phyloP scores from a whole-genome alignment of 1,139 yeast genomes.

The Zygoascus sp. region DNA sequence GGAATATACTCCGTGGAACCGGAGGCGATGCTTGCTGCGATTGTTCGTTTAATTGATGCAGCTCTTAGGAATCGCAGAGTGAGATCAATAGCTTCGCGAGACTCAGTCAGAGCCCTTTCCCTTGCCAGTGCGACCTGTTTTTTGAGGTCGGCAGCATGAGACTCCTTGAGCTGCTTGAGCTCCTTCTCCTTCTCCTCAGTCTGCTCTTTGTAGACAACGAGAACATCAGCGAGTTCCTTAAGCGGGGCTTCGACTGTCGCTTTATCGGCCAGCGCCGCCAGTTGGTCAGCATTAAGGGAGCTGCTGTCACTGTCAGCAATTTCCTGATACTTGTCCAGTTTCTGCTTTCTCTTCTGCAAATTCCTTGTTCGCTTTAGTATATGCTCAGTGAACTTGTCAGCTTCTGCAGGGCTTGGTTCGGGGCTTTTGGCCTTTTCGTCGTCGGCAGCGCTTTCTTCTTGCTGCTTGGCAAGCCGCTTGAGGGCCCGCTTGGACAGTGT shows the following conservation, averaged over 20 bases:
- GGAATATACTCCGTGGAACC: slow-evolving; percentile 3
- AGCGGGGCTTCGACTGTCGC: slow-evolving; percentile 38
- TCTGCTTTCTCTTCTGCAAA: slow-evolving; percentile 35
- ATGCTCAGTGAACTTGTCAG: slow-evolving; percentile 30
- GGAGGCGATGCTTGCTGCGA: slow-evolving; percentile 21
- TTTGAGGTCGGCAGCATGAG: slow-evolving; percentile 18
- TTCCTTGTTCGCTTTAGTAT: slow-evolving; percentile 37
- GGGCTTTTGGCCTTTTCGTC: slow-evolving; percentile 4
- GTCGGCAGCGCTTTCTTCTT: slow-evolving; percentile 3
- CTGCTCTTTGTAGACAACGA: slow-evolving; percentile 27
- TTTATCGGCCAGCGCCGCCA: slow-evolving; percentile 32
- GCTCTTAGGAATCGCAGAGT: slow-evolving; percentile 33
- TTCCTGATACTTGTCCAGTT: slow-evolving; percentile 35
- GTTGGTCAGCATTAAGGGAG: slow-evolving; percentile 36
- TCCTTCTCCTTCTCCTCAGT: slow-evolving; percentile 16
- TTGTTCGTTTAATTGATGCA: slow-evolving; percentile 34
- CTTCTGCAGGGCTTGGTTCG: not conserved
- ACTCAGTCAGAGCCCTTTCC: slow-evolving; percentile 14
- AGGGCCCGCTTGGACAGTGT: slow-evolving; percentile 22
- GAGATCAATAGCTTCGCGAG: slow-evolving; percentile 24
- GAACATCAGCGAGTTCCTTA: slow-evolving; percentile 34
- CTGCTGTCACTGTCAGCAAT: slow-evolving; percentile 23
- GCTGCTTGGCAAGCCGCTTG: slow-evolving; percentile 20
- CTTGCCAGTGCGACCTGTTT: slow-evolving; percentile 8
- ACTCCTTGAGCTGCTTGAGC: slow-evolving; percentile 15